phyloP scores from a whole-genome alignment of 805 yeast species.

The Kodamaea kakaduensis region DNA sequence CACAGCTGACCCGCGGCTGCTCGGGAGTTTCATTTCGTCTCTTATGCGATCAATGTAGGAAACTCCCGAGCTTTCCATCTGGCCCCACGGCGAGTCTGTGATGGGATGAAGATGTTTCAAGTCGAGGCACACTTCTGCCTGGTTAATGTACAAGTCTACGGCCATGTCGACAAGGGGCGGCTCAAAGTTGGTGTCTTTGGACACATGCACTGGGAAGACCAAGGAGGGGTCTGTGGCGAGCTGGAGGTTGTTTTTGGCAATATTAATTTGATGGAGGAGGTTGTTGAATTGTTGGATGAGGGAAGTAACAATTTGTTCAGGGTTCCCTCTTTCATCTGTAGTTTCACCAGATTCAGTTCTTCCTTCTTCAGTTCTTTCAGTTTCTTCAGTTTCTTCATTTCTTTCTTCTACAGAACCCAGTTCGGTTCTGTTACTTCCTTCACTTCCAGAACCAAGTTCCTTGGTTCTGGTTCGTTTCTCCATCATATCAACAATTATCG shows the following conservation, averaged over 20 bases:
- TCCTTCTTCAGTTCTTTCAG: no score
- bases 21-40: conserved; percentile 44
- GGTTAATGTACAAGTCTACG: conserved; percentile 55
- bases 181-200: conserved; percentile 33
- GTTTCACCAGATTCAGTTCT: neutral
- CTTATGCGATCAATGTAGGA: conserved; percentile 58
- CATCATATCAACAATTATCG: conserved; percentile 11
- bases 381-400: no score
- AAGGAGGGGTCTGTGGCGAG: conserved; percentile 52
- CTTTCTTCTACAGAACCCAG: no score
- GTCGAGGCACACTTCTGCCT: conserved; percentile 46
- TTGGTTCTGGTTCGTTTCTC: neutral
- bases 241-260: conserved; percentile 28
- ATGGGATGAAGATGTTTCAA: conserved; percentile 33
- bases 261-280: conserved; percentile 18
- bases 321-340: neutral
- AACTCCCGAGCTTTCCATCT: conserved; percentile 36
- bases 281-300: conserved; percentile 2
- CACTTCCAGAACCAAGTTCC: neutral
- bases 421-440: no score
- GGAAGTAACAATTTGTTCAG: neutral
- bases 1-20: conserved; percentile 7
- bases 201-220: conserved; percentile 55
- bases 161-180: conserved; percentile 46
- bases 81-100: conserved; percentile 60